Evolutionary conservation across 768 basidiomycete genomes (phyloP), one percentile per base, ranked within the genome.

Genomic region (Collybia sp.): DNA sequence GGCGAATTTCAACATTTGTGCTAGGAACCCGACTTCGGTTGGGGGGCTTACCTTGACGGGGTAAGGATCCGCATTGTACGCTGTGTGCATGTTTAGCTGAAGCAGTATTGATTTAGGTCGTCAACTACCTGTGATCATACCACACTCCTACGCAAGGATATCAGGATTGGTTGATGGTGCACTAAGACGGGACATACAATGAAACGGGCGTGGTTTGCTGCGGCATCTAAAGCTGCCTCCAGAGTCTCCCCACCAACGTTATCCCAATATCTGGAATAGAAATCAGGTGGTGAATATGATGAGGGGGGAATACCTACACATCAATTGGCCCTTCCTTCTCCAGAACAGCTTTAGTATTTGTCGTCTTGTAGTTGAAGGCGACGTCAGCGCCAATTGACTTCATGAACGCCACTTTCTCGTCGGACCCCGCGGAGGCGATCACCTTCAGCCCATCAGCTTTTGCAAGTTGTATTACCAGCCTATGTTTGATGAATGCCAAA

Each of bases 331-430:
- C 83, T 52, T 85, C 71, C 46, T 71, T 70, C 46, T 58, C 54
- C 30, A 89, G 62, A 5, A 83, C 64, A 12, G 80, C 76, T 2
- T 53, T 52, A 0, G 76, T 79, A 40, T 68, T 62, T 1, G 66
- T 65, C 0, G 72, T 85, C 71, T 89, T 83, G 65, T 84, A 87
- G 60, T 88, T 86, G 67, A 85, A 87, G 1, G 71, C 79, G 6
- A 82, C 73, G 50, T 88, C 84, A 0, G 79, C 76, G 2, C 83
- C 85, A 15, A 84, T 49, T 1, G 72, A 70, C 44, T 71, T 71
- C 62, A 83, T 61, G 54, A 75, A 84, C 10, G 68, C 58, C 5
- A 88, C 81, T 61, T 90, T 88, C 42, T 84, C 81, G 17, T 87
- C 82, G 0, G 76, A 76, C 4, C 88, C 84, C 0, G 84, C 81